Conservation (phyloP, 768 basidiomycete species). For the Thelephora ganbajun region DNA sequence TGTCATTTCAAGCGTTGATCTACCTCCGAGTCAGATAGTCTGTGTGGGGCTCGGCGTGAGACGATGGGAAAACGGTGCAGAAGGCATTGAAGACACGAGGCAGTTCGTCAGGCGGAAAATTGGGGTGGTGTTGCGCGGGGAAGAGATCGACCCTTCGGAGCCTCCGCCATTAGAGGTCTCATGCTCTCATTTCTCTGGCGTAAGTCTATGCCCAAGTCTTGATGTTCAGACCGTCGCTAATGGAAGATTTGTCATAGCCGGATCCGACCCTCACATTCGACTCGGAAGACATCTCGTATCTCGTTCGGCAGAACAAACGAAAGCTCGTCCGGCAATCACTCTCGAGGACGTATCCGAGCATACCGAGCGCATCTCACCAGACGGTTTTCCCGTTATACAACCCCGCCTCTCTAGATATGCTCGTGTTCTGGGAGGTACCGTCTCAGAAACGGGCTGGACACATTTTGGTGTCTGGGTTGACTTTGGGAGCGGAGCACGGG, state of each 20-base stretch:
- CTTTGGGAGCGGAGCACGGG: slow-evolving; percentile 58
- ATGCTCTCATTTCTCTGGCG: slow-evolving; percentile 33
- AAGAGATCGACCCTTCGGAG: slow-evolving; percentile 18
- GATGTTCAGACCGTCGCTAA: background rate
- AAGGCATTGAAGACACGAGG: slow-evolving; percentile 26
- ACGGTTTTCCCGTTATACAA: slow-evolving; percentile 72
- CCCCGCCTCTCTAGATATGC: slow-evolving; percentile 55
- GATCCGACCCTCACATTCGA: slow-evolving; percentile 5
- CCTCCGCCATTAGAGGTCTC: slow-evolving; percentile 44
- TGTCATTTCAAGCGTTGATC: slow-evolving; percentile 18
- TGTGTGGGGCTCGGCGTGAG: slow-evolving; percentile 29
- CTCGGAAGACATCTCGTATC: slow-evolving; percentile 19
- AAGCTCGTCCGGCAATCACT: slow-evolving; percentile 24
- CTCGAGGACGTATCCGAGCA: slow-evolving; percentile 33
- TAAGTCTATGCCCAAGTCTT: slow-evolving; percentile 14
- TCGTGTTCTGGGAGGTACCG: slow-evolving; percentile 67
- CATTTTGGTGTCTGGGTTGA: slow-evolving; percentile 39
- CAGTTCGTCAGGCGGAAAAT: slow-evolving; percentile 41
- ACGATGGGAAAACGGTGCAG: slow-evolving; percentile 20
- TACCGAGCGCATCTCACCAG: slow-evolving; percentile 36
- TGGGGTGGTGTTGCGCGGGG: slow-evolving; percentile 34
- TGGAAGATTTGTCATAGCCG: slow-evolving; percentile 4
- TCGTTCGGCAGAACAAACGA: slow-evolving; percentile 39
- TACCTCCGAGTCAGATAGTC: slow-evolving; percentile 36
- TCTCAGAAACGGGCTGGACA: slow-evolving; percentile 47